Conservation (phyloP, 768 basidiomycete genomes). For the Termitomyces sp. region DNA sequence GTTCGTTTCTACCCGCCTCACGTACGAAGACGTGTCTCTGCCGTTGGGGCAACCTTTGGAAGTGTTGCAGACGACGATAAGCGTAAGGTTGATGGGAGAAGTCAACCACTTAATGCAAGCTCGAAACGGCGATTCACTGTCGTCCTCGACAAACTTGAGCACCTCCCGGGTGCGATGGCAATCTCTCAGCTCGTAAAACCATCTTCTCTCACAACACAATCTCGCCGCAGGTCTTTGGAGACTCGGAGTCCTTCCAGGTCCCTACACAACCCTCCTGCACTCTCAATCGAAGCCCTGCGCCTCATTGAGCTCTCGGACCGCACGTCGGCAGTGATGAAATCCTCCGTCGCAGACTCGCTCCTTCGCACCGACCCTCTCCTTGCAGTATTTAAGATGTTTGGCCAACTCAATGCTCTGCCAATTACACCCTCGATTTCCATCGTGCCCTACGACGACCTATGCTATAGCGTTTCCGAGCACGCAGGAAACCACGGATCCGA, state of each 20-base stretch:
- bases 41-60: constrained; percentile 41
- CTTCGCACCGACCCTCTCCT: constrained; percentile 69
- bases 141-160: constrained; percentile 86
- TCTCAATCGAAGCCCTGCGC: constrained; percentile 71
- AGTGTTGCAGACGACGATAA: constrained; percentile 35
- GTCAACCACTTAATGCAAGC: constrained; percentile 1
- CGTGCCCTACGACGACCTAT: constrained; percentile 71
- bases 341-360: constrained; percentile 61
- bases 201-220: constrained; percentile 6
- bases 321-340: constrained; percentile 84
- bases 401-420: constrained; percentile 60
- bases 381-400: constrained; percentile 72
- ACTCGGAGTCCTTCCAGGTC: background rate
- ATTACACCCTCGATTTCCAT: constrained; percentile 65
- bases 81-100: constrained; percentile 6
- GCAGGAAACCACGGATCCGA: constrained; percentile 56
- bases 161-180: constrained; percentile 86
- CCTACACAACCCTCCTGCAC: constrained; percentile 13
- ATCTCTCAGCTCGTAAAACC: constrained; percentile 76
- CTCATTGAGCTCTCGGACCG: constrained; percentile 86
- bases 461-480: constrained; percentile 62
- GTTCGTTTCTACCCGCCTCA: constrained; percentile 61
- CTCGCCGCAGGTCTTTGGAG: constrained; percentile 11
- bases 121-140: constrained; percentile 58
- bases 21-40: constrained; percentile 41